phyloP scores from a whole-genome alignment of 2,329 filamentous ascomycete genomes.

The Colletotrichum higginsianum region DNA sequence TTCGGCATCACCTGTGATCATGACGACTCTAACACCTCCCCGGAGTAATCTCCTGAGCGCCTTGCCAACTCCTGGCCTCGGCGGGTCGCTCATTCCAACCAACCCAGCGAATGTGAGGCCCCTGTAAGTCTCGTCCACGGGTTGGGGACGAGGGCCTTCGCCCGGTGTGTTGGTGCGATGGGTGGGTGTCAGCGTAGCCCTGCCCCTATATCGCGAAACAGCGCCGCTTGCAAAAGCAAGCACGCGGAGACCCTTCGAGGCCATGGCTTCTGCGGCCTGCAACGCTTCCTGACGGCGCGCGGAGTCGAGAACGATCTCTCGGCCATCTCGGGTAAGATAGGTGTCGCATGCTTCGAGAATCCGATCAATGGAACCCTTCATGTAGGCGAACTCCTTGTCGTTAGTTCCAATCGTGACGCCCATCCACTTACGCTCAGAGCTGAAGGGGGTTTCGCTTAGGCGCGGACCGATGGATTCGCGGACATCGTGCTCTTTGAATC shows the following conservation, averaged over 20 bases:
- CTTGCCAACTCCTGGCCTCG: conserved; percentile 88
- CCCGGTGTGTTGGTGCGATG: conserved; percentile 68
- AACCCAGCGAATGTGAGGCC: conserved; percentile 91
- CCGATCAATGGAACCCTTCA: conserved; percentile 94
- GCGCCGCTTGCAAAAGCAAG: conserved; percentile 93
- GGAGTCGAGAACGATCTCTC: conserved; percentile 88
- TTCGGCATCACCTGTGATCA: conserved; percentile 98
- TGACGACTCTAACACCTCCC: conserved; percentile 96
- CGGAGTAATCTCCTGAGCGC: conserved; percentile 93
- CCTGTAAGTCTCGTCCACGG: conserved; percentile 78
- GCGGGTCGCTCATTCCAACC: conserved; percentile 98
- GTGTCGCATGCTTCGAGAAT: conserved; percentile 90
- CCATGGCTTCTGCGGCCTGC: conserved; percentile 88
- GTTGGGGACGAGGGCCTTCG: conserved; percentile 53
- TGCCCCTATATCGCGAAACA: conserved; percentile 65
- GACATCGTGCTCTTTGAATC: conserved; percentile 91
- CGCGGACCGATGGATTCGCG: conserved; percentile 88
- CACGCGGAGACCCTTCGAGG: conserved; percentile 88
- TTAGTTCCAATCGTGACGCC: conserved; percentile 85
- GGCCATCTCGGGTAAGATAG: conserved; percentile 88
- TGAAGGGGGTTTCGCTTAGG: conserved; percentile 91
- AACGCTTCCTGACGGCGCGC: conserved; percentile 80
- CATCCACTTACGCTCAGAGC: conserved; percentile 99
- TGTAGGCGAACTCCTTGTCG: conserved; percentile 85
- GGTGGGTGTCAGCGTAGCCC: conserved; percentile 51